Evolutionary conservation across 2,329 filamentous ascomycete species (phyloP).

Genomic region (Colletotrichum gloeosporioides): DNA sequence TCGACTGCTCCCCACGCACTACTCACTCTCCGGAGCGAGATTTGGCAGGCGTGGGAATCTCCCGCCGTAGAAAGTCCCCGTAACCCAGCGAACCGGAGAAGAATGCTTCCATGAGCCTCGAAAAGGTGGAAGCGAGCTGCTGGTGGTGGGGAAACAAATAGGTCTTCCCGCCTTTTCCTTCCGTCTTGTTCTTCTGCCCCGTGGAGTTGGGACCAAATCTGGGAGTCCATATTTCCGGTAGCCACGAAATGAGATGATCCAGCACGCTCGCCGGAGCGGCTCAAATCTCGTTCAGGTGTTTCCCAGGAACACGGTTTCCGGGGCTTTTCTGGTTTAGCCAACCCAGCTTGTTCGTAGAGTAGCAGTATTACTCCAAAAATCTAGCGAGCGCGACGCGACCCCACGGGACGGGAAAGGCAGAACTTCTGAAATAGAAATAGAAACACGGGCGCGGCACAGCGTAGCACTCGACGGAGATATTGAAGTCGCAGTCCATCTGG

Average conservation of each 20-base stretch:
- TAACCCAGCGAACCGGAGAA: not conserved
- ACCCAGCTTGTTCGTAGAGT: not conserved
- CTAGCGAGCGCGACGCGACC: not conserved
- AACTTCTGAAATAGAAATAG: not conserved
- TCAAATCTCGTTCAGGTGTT: not conserved
- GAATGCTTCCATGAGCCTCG: not conserved
- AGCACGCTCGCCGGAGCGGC: not conserved
- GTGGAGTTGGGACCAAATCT: not conserved
- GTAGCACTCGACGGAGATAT: not conserved
- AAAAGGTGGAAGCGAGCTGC: not conserved
- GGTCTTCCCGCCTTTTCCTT: not conserved
- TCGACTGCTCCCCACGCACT: not conserved
- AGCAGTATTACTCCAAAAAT: not conserved
- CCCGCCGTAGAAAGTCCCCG: not conserved
- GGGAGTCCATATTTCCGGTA: not conserved
- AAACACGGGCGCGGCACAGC: not conserved
- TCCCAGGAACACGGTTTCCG: not conserved
- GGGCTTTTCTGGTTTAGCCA: not conserved
- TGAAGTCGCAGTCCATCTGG: not conserved
- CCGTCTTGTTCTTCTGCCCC: not conserved
- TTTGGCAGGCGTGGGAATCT: not conserved
- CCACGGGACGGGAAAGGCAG: not conserved
- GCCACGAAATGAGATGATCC: not conserved
- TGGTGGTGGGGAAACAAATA: not conserved
- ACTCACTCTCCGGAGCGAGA: not conserved